A percentile compares a stretch with the other conserved stretches of the same genome.
Evolutionary conservation across 352 stramenopile genomes (phyloP).

Genomic region (Aphanomyces euteiches): DNA sequence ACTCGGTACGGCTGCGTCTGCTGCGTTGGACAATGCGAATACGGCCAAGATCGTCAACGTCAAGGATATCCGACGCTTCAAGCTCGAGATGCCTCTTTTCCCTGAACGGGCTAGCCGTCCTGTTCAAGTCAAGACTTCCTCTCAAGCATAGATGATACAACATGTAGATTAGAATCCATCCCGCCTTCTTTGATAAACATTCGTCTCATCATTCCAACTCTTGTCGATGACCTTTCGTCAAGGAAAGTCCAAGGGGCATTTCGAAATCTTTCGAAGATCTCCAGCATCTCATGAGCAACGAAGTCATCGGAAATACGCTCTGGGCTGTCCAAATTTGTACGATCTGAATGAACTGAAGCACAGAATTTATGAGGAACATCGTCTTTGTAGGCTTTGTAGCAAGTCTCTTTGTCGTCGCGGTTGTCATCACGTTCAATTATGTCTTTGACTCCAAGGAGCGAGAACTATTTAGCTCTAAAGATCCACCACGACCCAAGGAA

Average conservation of each 20-base stretch:
- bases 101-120: constrained; percentile 40
- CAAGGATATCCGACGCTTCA: constrained; percentile 52
- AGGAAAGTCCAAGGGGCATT: background rate
- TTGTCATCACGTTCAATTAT: constrained; percentile 12
- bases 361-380: background rate
- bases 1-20: constrained; percentile 35
- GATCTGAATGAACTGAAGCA: background rate
- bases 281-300: background rate
- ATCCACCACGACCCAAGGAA: background rate
- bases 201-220: too few species aligned
- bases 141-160: too few species aligned
- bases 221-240: too few species aligned
- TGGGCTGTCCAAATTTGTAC: constrained; percentile 20
- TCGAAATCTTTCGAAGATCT: background rate
- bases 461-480: constrained; percentile 8
- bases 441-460: constrained; percentile 14
- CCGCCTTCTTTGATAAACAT: too few species aligned
- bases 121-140: background rate
- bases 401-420: background rate
- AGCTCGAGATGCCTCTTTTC: constrained; percentile 64
- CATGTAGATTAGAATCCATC: too few species aligned
- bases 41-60: constrained; percentile 37
- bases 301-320: background rate
- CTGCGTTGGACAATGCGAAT: constrained; percentile 38
- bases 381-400: constrained; percentile 11